Conservation (phyloP, 441 rosid species). For the Kokia cookei region DNA sequence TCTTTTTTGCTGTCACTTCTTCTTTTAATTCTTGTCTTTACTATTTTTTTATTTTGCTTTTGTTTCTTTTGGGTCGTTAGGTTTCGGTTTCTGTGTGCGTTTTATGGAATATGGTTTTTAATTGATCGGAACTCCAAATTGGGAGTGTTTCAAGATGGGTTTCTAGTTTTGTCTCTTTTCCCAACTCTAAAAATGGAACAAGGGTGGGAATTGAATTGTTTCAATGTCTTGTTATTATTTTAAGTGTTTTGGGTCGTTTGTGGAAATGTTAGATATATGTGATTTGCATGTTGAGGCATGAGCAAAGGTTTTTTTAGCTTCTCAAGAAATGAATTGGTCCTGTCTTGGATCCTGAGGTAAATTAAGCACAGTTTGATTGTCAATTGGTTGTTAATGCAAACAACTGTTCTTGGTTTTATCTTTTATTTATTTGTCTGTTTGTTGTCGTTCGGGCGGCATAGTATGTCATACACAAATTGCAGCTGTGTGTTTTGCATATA, state of each 20-base stretch:
- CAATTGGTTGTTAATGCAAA: neutral
- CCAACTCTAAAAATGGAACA: neutral
- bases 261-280: neutral
- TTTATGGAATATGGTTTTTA: neutral
- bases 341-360: neutral
- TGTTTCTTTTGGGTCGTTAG: neutral
- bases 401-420: neutral
- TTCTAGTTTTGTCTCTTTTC: neutral
- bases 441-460: neutral
- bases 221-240: neutral
- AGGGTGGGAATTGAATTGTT: neutral
- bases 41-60: neutral
- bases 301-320: neutral
- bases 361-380: neutral
- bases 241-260: neutral
- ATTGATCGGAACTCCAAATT: neutral
- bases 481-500: neutral
- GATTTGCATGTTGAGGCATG: neutral
- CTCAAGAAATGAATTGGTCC: neutral
- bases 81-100: neutral
- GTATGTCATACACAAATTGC: neutral
- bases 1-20: neutral
- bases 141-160: neutral
- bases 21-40: neutral
- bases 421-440: neutral